Conservation (phyloP, 192 early-diverging fungal genomes). For the Coemansia sp. region DNA sequence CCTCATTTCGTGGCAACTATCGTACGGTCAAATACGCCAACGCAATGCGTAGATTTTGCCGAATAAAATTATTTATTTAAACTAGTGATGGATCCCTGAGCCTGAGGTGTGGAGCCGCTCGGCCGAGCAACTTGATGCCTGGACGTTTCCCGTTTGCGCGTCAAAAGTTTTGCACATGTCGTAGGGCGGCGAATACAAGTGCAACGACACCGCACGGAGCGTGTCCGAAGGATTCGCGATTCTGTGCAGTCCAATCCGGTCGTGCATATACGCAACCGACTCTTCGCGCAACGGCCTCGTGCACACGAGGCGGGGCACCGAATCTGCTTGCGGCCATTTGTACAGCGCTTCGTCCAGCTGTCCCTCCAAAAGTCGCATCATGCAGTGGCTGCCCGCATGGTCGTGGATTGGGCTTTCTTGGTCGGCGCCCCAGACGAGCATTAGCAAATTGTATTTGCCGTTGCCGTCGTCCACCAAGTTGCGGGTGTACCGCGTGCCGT, state of each 20-base stretch:
- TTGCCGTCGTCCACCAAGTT: conserved; percentile 89
- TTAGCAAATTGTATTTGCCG: conserved; percentile 89
- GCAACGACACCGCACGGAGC: conserved; percentile 74
- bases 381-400: conserved; percentile 85
- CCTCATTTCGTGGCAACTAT: conserved; percentile 77
- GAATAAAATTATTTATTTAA: conserved; percentile 7
- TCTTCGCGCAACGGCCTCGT: conserved; percentile 53
- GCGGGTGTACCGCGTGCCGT: conserved; percentile 73
- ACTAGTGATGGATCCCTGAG: not conserved
- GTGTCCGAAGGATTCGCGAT: conserved; percentile 65
- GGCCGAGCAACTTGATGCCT: conserved; percentile 26
- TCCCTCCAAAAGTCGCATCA: conserved; percentile 89
- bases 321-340: conserved; percentile 60
- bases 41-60: conserved; percentile 7
- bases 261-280: conserved; percentile 85
- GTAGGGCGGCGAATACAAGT: conserved; percentile 89
- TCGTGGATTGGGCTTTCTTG: conserved; percentile 85
- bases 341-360: conserved; percentile 75
- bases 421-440: conserved; percentile 80
- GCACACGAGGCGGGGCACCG: conserved; percentile 31
- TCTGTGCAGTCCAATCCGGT: conserved; percentile 86
- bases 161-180: conserved; percentile 82
- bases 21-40: conserved; percentile 17
- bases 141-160: conserved; percentile 62
- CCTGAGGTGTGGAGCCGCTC: conserved; percentile 8